Evolutionary conservation across 139 green algal genomes (phyloP).

Genomic region (Parachlorella kessleri): DNA sequence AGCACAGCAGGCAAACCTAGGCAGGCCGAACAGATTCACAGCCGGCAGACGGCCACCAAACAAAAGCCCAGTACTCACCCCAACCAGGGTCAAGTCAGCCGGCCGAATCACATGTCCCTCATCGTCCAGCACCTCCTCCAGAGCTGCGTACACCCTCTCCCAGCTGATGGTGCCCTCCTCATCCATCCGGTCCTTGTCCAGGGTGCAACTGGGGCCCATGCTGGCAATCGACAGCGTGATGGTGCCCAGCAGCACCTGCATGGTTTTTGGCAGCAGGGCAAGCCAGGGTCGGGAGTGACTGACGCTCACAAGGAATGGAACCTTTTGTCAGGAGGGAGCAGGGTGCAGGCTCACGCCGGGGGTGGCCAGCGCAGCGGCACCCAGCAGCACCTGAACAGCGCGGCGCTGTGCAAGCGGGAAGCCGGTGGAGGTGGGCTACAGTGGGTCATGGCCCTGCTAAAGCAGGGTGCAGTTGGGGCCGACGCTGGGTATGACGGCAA

Average conservation of each 20-base stretch:
- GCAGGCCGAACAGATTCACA: no score
- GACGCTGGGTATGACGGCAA: no score
- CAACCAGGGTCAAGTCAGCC: no score
- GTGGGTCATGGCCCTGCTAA: no score
- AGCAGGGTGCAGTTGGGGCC: no score
- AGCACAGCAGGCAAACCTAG: no score
- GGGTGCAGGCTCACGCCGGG: not conserved
- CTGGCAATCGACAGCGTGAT: not conserved
- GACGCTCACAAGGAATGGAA: not conserved
- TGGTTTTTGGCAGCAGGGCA: not conserved
- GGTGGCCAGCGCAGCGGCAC: not conserved
- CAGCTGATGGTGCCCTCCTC: not conserved
- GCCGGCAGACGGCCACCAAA: no score
- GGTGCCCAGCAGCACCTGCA: not conserved
- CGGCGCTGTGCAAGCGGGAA: not conserved
- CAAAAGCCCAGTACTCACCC: no score
- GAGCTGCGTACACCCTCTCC: not conserved
- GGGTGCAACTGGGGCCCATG: not conserved
- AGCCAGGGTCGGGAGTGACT: not conserved
- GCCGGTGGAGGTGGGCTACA: not conserved
- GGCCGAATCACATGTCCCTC: no score
- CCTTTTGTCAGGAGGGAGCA: no score
- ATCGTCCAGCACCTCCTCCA: not conserved
- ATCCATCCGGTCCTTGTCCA: not conserved
- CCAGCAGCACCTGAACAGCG: not conserved